A percentile compares a stretch with the other conserved stretches of the same genome.
Conservation (phyloP, 1,284 basidiomycete species). For the Naganishia albida region DNA sequence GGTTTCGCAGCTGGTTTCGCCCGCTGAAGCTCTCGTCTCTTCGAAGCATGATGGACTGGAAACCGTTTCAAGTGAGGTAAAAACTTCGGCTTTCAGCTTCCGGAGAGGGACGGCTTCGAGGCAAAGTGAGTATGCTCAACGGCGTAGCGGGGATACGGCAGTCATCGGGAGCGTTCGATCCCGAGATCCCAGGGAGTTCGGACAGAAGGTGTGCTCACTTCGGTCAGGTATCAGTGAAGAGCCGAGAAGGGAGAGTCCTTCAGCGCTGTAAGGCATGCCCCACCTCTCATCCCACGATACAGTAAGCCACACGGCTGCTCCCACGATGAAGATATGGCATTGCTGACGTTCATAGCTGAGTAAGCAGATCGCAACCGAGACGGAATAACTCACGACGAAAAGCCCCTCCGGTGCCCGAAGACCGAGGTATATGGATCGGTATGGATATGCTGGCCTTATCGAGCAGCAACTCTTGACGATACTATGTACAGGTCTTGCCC, state of each 20-base stretch:
- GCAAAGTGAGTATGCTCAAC: too few species aligned
- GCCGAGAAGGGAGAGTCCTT: too few species aligned
- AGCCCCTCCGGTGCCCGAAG: slow-evolving; percentile 3
- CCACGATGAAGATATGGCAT: background rate
- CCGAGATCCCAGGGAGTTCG: background rate
- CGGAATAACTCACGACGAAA: background rate
- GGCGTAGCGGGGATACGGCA: too few species aligned
- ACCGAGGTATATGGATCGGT: background rate
- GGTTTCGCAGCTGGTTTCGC: too few species aligned
- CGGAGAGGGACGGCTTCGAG: too few species aligned
- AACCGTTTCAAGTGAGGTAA: too few species aligned
- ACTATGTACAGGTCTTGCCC: background rate
- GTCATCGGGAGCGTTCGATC: background rate
- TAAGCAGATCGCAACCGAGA: background rate
- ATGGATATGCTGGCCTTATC: background rate
- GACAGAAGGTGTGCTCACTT: background rate
- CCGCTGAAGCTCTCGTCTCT: too few species aligned
- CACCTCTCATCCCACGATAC: too few species aligned
- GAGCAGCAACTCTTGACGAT: background rate
- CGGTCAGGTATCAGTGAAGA: too few species aligned
- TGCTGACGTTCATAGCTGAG: background rate
- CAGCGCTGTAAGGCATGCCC: too few species aligned
- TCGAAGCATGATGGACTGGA: too few species aligned
- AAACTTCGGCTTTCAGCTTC: too few species aligned
- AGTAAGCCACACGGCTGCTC: background rate